These are phyloP conservation scores for Akebia trifoliata DNA, from an alignment of 164 flowering plant species.

Conservation along the genomic window DNA sequence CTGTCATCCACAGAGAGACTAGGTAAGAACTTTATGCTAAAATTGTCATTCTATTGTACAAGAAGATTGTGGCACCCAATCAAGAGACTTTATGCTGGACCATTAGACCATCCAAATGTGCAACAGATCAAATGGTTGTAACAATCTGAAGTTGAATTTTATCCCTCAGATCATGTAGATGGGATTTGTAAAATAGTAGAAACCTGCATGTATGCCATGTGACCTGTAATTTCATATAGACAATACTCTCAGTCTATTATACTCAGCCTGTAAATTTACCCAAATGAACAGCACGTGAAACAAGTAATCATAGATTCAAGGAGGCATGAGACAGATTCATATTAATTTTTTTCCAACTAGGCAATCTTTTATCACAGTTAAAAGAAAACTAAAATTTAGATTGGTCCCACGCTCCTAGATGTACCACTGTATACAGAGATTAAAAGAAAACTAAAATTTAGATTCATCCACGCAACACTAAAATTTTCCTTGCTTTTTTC, in stretches of 20 bases:
- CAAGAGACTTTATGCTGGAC: conserved; percentile 1
- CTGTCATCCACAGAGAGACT: conserved; percentile 31
- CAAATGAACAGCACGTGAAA: background rate
- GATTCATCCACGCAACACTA: no score
- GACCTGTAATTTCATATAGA: background rate
- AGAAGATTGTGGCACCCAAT: background rate
- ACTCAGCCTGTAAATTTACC: background rate
- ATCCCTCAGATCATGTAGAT: background rate
- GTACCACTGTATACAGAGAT: no score
- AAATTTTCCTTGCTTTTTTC: no score
- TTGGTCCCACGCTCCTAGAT: no score
- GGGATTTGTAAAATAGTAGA: background rate
- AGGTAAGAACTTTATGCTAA: background rate
- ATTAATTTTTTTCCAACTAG: background rate
- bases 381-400: no score
- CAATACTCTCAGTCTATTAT: background rate
- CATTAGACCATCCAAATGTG: background rate
- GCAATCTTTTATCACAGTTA: background rate
- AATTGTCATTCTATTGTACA: background rate
- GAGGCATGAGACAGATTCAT: background rate
- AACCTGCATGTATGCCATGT: background rate
- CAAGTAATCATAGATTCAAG: background rate
- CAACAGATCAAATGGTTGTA: no score
- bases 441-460: no score
- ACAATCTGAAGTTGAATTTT: no score